Base-by-base conservation (phyloP, 2,329 filamentous ascomycete species). In the Dactylellina leptospora region DNA sequence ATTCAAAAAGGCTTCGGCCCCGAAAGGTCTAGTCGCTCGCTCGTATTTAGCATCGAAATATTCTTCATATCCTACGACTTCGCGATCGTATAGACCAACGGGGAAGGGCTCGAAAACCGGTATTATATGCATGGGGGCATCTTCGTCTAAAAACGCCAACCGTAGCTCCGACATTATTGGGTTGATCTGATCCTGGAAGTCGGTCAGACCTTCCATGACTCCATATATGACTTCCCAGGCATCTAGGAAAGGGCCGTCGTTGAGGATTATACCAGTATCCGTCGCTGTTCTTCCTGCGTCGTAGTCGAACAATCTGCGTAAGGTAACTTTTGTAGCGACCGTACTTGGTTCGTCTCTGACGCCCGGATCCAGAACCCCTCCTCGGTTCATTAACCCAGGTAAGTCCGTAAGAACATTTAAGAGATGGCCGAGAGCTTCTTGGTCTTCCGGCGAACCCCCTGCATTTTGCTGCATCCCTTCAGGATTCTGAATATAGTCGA, bases 301-400 rank as follows among this genome's bases (percentile, higher is more conserved):
- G 23, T 55, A 63, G 13, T 63, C 59, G 22, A 63, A 63, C 20
- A 61, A 28, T 6, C 33, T 28, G 23, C 45, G 30, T 3, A 61
- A 18, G 3, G 36, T 9, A 13, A 50, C 45, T 22, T 27, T 50
- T 4, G 25, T 44, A 5, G 45, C 4, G 8, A 53, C 4, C 6
- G 27, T 2, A 13, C 3, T 51, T 4, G 58, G 58, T 16, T 53
- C n/a, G 6, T 6, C 33, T 5, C 23, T 10, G 1, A 27, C 10
- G 13, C 58, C 58, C 10, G 58, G 45, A 23, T 61, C 58, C 1
- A 61, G 45, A 1, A 42, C 36, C 4, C 58, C 45, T 16, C 58
- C 58, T n/a, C 58, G 30, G 22, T 61, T 61, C 28, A 61, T 27
- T 9, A 61, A 16, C n/a, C 58, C 58, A 4, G 58, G 58, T 13